Evolutionary conservation across 2,329 filamentous ascomycete species (phyloP).

Genomic region (Trichoderma koningii): DNA sequence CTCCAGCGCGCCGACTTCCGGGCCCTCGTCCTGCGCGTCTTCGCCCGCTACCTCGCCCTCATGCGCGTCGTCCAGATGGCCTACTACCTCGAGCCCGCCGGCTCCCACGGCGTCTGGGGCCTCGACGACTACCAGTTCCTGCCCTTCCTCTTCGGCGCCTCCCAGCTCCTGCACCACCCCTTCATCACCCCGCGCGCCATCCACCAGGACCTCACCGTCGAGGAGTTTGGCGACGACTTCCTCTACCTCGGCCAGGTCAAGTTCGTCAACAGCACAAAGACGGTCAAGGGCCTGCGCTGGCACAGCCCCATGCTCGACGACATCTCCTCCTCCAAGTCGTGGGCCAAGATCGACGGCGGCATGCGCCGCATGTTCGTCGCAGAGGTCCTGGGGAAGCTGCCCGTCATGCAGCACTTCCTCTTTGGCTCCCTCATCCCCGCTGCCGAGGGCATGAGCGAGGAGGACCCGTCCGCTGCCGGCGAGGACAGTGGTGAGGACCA

Average conservation of each 20-base stretch:
- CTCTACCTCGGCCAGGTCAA: slow-evolving; percentile 89
- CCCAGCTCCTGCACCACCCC: slow-evolving; percentile 82
- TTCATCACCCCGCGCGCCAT: slow-evolving; percentile 79
- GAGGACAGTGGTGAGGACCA: slow-evolving; percentile 59
- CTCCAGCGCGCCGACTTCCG: slow-evolving; percentile 69
- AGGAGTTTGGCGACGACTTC: slow-evolving; percentile 81
- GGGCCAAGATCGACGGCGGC: slow-evolving; percentile 88
- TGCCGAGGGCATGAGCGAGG: slow-evolving; percentile 75
- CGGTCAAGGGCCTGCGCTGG: slow-evolving; percentile 90
- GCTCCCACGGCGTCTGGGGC: slow-evolving; percentile 97
- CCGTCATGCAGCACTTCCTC: slow-evolving; percentile 98
- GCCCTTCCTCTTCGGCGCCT: slow-evolving; percentile 91
- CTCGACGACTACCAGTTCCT: slow-evolving; percentile 97
- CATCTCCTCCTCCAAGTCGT: slow-evolving; percentile 85
- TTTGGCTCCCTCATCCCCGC: slow-evolving; percentile 87
- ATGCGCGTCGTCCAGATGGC: slow-evolving; percentile 88
- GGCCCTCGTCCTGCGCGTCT: slow-evolving; percentile 73
- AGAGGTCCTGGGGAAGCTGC: slow-evolving; percentile 89
- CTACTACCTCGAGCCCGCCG: slow-evolving; percentile 96
- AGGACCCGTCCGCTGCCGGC: slow-evolving; percentile 51
- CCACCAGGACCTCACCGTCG: slow-evolving; percentile 83
- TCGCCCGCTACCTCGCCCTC: slow-evolving; percentile 77
- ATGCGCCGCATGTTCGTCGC: slow-evolving; percentile 97
- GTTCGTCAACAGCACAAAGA: slow-evolving; percentile 96
- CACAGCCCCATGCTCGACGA: slow-evolving; percentile 98